These are phyloP conservation scores for Botrytis fabae DNA, from an alignment of 2,329 filamentous ascomycete genomes.

Conservation along the genomic window DNA sequence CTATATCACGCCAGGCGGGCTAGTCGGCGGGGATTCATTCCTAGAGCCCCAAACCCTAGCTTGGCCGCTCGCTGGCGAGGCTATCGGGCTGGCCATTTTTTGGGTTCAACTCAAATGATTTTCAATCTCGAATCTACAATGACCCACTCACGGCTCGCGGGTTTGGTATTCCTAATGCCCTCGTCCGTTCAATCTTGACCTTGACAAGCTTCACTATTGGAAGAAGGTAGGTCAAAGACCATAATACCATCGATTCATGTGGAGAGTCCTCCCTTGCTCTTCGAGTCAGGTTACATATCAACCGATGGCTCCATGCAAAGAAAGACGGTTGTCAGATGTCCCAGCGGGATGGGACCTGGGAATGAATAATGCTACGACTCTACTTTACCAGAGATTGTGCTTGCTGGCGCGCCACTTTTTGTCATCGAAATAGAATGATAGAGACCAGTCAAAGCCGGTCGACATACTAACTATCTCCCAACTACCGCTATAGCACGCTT, in stretches of 20 bases:
- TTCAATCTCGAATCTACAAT: constrained; percentile 23
- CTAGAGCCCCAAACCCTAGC: constrained; percentile 20
- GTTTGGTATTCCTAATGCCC: constrained; percentile 17
- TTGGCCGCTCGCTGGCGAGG: constrained; percentile 7
- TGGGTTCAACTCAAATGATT: constrained; percentile 16
- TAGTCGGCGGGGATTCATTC: constrained; percentile 15
- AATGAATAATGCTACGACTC: constrained; percentile 1
- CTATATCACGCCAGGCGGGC: constrained; percentile 14
- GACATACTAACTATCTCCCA: not conserved
- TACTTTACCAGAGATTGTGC: constrained; percentile 7
- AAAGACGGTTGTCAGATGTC: constrained; percentile 10
- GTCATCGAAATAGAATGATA: not conserved
- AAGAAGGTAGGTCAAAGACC: constrained; percentile 13
- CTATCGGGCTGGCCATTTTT: not conserved
- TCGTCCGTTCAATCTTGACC: constrained; percentile 14
- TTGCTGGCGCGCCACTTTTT: constrained; percentile 1
- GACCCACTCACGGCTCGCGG: constrained; percentile 27
- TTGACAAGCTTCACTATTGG: constrained; percentile 13
- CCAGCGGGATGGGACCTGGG: constrained; percentile 18
- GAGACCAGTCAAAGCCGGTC: not conserved
- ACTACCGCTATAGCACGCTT: not conserved
- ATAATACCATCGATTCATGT: constrained; percentile 20
- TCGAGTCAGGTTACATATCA: constrained; percentile 9
- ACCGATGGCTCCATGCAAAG: constrained; percentile 11
- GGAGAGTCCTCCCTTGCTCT: constrained; percentile 11